Base-by-base conservation (phyloP, 2,329 filamentous ascomycete genomes). In the Aspergillus sp. region DNA sequence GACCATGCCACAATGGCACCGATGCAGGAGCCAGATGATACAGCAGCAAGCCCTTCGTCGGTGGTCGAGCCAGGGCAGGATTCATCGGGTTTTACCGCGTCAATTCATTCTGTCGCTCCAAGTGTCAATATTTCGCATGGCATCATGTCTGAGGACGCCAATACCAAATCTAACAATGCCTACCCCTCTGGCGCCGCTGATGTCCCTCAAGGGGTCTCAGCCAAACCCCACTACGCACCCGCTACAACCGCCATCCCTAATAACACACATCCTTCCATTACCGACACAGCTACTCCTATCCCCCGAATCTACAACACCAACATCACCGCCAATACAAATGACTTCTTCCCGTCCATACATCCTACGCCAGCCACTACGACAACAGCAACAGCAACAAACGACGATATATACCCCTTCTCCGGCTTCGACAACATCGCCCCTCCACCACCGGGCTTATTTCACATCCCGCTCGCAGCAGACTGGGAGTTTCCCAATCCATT, bases 401-500 rank as follows among this genome's bases (percentile, higher is more conserved):
- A 28, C 5, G 8, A 10, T 19, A 6, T 39, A 19, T 39, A 19
- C 8, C 36, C 36, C 6, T 39, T 39, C 36, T 39, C 36, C 19
- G 26, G 26, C 36, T 26, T 26, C 12, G 26, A 39, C 36, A 26
- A 26, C 8, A 8, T 39, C 19, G 36, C 27, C 36, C 19, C 33
- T 29, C 48, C 58, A 42, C 48, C 48, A 10, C 59, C 61, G 54
- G 89, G 95, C 65, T 69, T 96, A 32, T 97, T 91, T 81, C 85
- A 89, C 63, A 81, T 95, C 74, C 89, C 90, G 0, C 88, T 94
- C 78, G 88, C 86, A 5, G 76, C 94, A 12, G 89, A 96, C 61
- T 94, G 88, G 88, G 86, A 83, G 47, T 53, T 62, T 33, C 54
- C 58, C 19, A 51, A 53, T 6, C 58, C 62, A 8, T 49, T 60